phyloP scores from a whole-genome alignment of 2,329 filamentous ascomycete species.

The Emydomyces testavorans region DNA sequence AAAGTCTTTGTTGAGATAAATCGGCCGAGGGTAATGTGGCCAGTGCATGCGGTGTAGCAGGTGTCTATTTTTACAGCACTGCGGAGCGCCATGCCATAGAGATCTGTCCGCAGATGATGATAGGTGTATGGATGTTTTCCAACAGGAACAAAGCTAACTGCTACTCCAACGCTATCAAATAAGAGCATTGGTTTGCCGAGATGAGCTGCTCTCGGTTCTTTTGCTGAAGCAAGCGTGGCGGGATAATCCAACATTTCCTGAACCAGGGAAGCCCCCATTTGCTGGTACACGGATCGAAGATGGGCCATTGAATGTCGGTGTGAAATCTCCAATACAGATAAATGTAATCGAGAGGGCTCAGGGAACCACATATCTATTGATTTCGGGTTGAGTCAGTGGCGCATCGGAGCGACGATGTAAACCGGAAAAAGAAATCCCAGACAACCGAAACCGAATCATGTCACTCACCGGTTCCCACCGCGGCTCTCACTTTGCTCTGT shows the following conservation, averaged over 20 bases:
- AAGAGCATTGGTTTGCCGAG: constrained; percentile 12
- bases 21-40: constrained; percentile 12
- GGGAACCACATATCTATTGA: constrained; percentile 13
- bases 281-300: constrained; percentile 5
- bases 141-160: constrained; percentile 8
- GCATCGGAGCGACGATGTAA: too few relatives aligned
- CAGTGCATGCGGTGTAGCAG: constrained; percentile 13
- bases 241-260: constrained; percentile 11
- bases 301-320: constrained; percentile 12
- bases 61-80: constrained; percentile 10
- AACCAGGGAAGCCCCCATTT: constrained; percentile 5
- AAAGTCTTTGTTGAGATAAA: constrained; percentile 9
- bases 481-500: constrained; percentile 4
- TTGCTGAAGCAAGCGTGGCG: background rate
- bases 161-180: constrained; percentile 11
- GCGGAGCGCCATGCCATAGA: constrained; percentile 6
- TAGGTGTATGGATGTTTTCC: constrained; percentile 7
- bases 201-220: background rate
- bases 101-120: constrained; percentile 11
- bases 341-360: constrained; percentile 8
- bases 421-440: background rate
- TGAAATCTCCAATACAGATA: constrained; percentile 12
- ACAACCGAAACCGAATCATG: background rate
- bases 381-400: too few relatives aligned
- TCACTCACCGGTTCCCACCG: constrained; percentile 8